phyloP scores from a whole-genome alignment of 192 early-diverging fungal species.

The Phlyctochytrium planicorne region DNA sequence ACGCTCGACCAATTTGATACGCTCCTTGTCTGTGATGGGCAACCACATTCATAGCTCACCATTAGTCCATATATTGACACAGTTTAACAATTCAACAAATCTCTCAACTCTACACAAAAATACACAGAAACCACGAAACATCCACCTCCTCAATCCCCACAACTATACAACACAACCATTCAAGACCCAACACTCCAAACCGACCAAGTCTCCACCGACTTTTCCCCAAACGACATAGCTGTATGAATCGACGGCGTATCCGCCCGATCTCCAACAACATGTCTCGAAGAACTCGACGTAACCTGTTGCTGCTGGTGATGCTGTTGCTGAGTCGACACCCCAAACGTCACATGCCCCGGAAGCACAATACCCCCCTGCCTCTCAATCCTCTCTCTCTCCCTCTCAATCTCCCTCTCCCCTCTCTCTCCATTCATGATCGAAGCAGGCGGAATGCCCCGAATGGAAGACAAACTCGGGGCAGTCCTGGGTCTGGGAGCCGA shows the following conservation, averaged over 20 bases:
- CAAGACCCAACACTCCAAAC: not conserved
- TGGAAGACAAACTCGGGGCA: not conserved
- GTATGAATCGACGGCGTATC: not conserved
- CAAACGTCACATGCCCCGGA: not conserved
- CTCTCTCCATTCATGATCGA: not conserved
- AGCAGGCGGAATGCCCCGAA: not conserved
- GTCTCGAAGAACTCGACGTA: no score
- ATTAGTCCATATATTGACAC: no score
- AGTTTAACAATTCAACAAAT: no score
- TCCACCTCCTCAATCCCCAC: not conserved
- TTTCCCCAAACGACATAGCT: not conserved
- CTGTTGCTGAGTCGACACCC: not conserved
- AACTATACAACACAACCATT: not conserved
- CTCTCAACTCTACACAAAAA: no score
- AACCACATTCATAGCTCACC: no score
- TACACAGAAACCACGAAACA: no score
- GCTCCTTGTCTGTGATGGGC: no score
- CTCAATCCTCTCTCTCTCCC: not conserved
- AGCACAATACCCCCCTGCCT: not conserved
- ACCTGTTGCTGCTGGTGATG: not conserved
- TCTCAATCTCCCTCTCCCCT: not conserved
- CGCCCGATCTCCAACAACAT: not conserved
- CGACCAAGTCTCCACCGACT: constrained; percentile 1
- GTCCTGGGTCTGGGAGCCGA: no score
- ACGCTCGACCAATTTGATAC: no score